Evolutionary conservation across 1,284 basidiomycete species (phyloP).

Genomic region (Tilletia horrida): DNA sequence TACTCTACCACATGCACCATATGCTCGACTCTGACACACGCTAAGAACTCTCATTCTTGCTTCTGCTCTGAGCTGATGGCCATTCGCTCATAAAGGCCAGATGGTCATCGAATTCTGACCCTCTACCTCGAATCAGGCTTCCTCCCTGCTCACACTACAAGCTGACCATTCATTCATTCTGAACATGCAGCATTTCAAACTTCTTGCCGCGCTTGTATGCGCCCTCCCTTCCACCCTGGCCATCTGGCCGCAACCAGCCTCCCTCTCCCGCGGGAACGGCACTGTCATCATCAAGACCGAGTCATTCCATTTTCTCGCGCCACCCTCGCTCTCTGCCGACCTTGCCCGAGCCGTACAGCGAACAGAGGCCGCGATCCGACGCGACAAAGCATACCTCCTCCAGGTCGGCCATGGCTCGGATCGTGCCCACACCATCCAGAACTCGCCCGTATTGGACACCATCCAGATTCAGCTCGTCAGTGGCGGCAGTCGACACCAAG

Average conservation of each 20-base stretch:
- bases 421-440: conserved; percentile 54
- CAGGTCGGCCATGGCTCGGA: conserved; percentile 61
- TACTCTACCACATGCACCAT: no score
- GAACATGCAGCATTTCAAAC: not conserved
- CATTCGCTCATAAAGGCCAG: no score
- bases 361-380: conserved; percentile 56
- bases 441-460: conserved; percentile 37
- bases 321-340: conserved; percentile 56
- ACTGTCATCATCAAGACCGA: conserved; percentile 59
- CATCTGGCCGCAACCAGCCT: conserved; percentile 57
- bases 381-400: conserved; percentile 61
- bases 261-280: conserved; percentile 60
- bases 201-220: not conserved
- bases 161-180: not conserved
- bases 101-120: no score
- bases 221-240: conserved; percentile 21
- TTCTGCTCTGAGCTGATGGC: no score
- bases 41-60: no score
- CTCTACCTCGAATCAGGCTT: no score
- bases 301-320: conserved; percentile 59
- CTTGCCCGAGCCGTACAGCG: conserved; percentile 59
- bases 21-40: no score
- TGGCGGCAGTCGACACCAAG: conserved; percentile 21
- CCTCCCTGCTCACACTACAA: no score
- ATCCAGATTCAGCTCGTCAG: conserved; percentile 30